Base-by-base conservation (phyloP, 768 basidiomycete genomes). In the Thelephora aurantiotincta region DNA sequence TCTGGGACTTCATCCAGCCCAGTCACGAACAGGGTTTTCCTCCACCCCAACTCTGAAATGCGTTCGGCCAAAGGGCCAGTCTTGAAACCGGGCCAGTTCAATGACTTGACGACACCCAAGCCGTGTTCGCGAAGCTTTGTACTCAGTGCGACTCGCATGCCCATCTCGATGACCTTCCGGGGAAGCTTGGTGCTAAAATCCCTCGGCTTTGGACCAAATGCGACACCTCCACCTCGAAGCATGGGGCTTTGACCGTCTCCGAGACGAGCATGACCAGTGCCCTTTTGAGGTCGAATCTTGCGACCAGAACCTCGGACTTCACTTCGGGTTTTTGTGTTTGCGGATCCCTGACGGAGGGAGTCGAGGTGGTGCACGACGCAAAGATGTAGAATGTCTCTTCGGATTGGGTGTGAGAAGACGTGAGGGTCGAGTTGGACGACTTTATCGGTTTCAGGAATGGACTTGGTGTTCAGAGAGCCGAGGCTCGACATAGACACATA, bases 221-320 rank as follows among this genome's bases (percentile, higher is more conserved):
- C 89, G 35, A 85, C 76, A 55, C 94, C 96, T 64, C 96, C 96
- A 33, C 94, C 94, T 30, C 81, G 72, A 47, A 82, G 74, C 74
- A 90, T 87, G 1, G 89, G 90, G 61, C 78, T 84, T 56, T 89
- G 86, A 1, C 71, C 78, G 55, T 92, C 90, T 43, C 93, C 94
- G 9, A 96, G 68, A 60, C 96, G 88, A 9, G 96, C 96, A 54
- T 65, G 71, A 50, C 96, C 94, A 13, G 78, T 75, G 7, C 94
- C 94, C 63, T 99, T 99, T 63, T 99, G 96, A 5, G 72, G 80
- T 35, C 82, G 77, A 49, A 98, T 77, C 67, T 99, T 99, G 57
- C 73, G 68, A 7, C 90, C 90, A 2, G 91, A 94, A 35, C 87
- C 91, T 46, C 75, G 72, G 11, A 98, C 91, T 63, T 97, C 90